Evolutionary conservation across 768 basidiomycete species (phyloP).

Genomic region (Amanita rubescens): DNA sequence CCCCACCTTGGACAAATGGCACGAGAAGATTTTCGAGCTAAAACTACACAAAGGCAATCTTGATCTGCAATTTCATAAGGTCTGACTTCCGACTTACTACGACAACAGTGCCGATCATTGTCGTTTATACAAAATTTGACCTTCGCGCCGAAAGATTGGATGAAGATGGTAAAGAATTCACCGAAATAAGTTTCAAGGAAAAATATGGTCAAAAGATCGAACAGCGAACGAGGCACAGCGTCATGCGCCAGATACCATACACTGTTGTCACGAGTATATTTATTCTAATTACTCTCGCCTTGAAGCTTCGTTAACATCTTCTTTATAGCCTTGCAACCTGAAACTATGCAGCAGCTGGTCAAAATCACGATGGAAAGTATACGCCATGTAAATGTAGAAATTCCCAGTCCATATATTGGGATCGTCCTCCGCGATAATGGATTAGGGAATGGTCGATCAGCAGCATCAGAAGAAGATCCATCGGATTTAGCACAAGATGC

Average conservation of each 20-base stretch:
- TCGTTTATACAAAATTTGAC: not conserved
- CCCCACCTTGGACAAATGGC: slow-evolving; percentile 10
- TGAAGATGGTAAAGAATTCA: not conserved
- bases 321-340: not conserved
- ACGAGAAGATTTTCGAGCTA: slow-evolving; percentile 17
- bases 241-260: not conserved
- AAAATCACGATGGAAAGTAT: not conserved
- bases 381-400: too few species aligned
- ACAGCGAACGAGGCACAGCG: not conserved
- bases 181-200: not conserved
- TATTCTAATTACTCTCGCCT: not conserved
- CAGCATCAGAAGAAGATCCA: not conserved
- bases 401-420: not conserved
- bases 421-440: not conserved
- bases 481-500: not conserved
- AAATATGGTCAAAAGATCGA: not conserved
- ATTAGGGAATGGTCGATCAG: not conserved
- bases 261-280: not conserved
- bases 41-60: not conserved
- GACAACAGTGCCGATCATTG: not conserved
- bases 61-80: not conserved
- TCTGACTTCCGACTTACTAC: too few species aligned
- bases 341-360: not conserved
- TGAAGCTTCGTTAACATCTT: too few species aligned
- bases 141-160: not conserved